A percentile compares a stretch with the other conserved stretches of the same genome.
Evolutionary conservation across 441 rosid genomes (phyloP).

Genomic region (Bruguiera hainesii): DNA sequence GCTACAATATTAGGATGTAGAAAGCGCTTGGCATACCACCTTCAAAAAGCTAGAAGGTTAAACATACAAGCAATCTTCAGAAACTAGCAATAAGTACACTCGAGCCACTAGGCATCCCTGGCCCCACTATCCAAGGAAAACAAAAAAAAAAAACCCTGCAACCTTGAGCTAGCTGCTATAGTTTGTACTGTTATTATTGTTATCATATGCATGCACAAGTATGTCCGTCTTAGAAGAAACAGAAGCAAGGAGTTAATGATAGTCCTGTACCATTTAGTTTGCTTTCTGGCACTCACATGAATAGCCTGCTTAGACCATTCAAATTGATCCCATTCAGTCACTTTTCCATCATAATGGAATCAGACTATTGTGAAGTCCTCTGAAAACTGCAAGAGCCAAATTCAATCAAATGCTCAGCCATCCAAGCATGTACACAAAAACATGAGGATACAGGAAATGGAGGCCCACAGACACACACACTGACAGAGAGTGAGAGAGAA

Average conservation of each 20-base stretch:
- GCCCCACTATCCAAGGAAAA: too few species aligned
- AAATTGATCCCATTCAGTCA: constrained; percentile 95
- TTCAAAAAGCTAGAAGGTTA: constrained; percentile 21
- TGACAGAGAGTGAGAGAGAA: constrained; percentile 18
- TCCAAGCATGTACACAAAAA: not conserved
- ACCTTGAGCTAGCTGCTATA: too few species aligned
- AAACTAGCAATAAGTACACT: not conserved
- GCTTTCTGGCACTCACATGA: constrained; percentile 77
- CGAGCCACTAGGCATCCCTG: not conserved
- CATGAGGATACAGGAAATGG: not conserved
- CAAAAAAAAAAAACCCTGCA: too few species aligned
- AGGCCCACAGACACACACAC: not conserved
- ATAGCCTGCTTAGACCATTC: constrained; percentile 97
- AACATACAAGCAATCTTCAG: not conserved
- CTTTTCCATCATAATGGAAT: constrained; percentile 92
- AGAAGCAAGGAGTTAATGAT: not conserved
- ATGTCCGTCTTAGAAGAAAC: too few species aligned
- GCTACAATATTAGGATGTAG: constrained; percentile 97
- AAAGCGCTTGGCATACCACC: constrained; percentile 99
- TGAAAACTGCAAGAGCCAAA: constrained; percentile 64
- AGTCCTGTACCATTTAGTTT: constrained; percentile 79
- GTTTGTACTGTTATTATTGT: too few species aligned
- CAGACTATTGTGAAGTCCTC: constrained; percentile 78
- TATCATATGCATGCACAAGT: too few species aligned
- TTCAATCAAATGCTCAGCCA: constrained; percentile 15